Evolutionary conservation across 1,139 yeast genomes (phyloP), one percentile per base, ranked within the genome.

Genomic region (Meyerozyma athensensis): DNA sequence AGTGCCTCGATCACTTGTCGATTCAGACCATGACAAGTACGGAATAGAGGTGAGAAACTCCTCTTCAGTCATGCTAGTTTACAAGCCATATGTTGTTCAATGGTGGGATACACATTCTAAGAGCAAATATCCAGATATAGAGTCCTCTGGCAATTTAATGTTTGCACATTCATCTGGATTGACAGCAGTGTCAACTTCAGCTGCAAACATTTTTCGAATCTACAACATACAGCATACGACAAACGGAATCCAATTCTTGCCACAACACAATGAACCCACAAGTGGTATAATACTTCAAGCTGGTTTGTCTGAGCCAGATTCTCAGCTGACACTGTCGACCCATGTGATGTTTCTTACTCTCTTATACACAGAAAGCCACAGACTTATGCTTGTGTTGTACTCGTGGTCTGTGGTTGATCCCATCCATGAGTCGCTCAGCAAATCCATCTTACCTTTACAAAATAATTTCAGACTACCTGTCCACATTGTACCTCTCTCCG

Each of bases 41-140:
- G 28, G 28, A 9, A 24, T 17, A 4, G 28, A 24, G 13, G 14
- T 24, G 14, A 7, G 46, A 40, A 12, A 36, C 43, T 3, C 20
- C 8, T 9, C 9, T 10, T 3, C 10, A 5, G 32, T 7, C 4
- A 47, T 67, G 20, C 45, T 48, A 13, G 52, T 63, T 1, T 58
- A 56, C 37, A 68, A 62, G 36, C 79, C 79, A 2, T 71, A 64
- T 43, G 66, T 70, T 10, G 72, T 73, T 0, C 79, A 74, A 45
- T 73, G 78, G 78, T 74, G 79, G 79, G 67, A 62, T 39, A 46
- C 46, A 5, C 56, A 50, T 2, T 52, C 47, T 24, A 36, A 42
- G 13, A 40, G 42, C 24, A 34, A 40, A 14, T 39, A 49, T 3
- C 65, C 68, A 1, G 42, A 58, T 1, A 40, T 63, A 14, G 53